phyloP scores from a whole-genome alignment of 257 asterid genomes.

The Ballota nigra region DNA sequence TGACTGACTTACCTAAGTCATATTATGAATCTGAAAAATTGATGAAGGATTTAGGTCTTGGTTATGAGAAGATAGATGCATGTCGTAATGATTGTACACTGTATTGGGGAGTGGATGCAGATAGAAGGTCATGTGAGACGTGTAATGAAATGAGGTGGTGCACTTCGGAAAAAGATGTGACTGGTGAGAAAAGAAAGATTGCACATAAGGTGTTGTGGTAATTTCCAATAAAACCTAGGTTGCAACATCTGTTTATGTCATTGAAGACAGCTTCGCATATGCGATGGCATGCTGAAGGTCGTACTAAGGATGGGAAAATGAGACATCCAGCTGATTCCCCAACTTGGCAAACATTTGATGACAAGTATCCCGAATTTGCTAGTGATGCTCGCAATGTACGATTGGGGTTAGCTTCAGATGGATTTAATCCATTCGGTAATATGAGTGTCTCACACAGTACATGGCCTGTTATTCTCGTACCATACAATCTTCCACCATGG shows the following conservation, averaged over 20 bases:
- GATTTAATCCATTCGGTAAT: neutral
- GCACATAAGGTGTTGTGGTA: slow-evolving; percentile 5
- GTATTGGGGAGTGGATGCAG: neutral
- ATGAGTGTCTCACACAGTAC: neutral
- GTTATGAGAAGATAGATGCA: slow-evolving; percentile 14
- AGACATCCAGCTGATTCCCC: slow-evolving; percentile 9
- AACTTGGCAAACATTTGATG: neutral
- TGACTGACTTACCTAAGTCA: slow-evolving; percentile 1
- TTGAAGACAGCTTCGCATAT: slow-evolving; percentile 5
- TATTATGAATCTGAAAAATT: slow-evolving; percentile 2
- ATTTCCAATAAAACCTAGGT: slow-evolving; percentile 10
- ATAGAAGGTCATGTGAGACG: neutral
- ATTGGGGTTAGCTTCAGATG: neutral
- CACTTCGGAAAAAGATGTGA: neutral
- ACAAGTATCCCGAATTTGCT: neutral
- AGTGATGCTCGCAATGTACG: neutral
- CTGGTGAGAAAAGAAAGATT: slow-evolving; percentile 10
- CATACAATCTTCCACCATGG: neutral
- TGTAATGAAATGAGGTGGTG: neutral
- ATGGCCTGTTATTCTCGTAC: neutral
- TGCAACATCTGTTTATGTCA: slow-evolving; percentile 8
- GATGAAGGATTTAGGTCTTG: slow-evolving; percentile 9
- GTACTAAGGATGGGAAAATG: slow-evolving; percentile 7
- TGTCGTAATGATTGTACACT: neutral
- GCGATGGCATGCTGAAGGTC: slow-evolving; percentile 6